Evolutionary conservation across 352 stramenopile genomes (phyloP).

Genomic region (Pythium monospermum): DNA sequence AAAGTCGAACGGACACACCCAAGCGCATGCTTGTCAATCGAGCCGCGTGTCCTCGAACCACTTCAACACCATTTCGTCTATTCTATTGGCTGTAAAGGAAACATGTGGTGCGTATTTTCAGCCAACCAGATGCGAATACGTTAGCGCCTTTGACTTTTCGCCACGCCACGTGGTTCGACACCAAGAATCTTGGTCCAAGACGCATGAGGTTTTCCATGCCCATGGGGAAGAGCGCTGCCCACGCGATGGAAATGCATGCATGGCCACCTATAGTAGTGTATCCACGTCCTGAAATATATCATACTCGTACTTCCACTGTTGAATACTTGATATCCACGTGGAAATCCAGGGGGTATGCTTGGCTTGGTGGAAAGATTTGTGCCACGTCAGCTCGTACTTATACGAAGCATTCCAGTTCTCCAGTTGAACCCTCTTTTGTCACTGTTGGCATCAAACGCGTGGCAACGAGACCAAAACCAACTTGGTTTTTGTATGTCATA

Average conservation of each 20-base stretch:
- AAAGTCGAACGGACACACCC: neutral
- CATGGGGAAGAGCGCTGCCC: too few relatives aligned
- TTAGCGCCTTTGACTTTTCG: conserved; percentile 5
- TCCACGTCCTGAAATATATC: too few relatives aligned
- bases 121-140: conserved; percentile 18
- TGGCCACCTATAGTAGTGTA: too few relatives aligned
- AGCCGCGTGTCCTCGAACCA: conserved; percentile 1
- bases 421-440: conserved; percentile 6
- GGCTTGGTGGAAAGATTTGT: neutral
- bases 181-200: too few relatives aligned
- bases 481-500: conserved; percentile 26
- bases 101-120: neutral
- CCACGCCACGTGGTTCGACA: conserved; percentile 18
- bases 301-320: too few relatives aligned
- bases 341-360: too few relatives aligned
- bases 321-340: too few relatives aligned
- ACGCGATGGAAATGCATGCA: too few relatives aligned
- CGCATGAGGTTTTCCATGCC: too few relatives aligned
- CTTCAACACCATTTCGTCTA: conserved; percentile 3
- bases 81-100: conserved; percentile 7
- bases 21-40: neutral
- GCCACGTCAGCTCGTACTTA: conserved; percentile 24
- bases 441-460: conserved; percentile 24
- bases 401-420: neutral
- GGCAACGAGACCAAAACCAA: conserved; percentile 18